Conservation (phyloP, 257 asterid genomes). For the Capsicum rhomboideum region DNA sequence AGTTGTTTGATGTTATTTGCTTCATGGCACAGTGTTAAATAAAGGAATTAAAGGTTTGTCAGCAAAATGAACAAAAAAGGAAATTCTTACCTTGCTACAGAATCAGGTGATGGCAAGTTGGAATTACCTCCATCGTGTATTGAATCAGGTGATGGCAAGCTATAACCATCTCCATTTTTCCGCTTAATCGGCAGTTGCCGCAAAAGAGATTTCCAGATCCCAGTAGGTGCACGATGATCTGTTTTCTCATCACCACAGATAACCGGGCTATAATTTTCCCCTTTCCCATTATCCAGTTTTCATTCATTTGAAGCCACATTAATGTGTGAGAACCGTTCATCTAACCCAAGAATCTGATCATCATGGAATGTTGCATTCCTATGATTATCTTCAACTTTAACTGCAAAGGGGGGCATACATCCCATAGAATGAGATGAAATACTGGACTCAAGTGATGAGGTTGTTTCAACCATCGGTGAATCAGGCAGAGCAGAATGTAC, state of each 20-base stretch:
- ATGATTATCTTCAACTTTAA: slow-evolving; percentile 24
- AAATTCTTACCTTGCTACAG: slow-evolving; percentile 48
- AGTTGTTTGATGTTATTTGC: too few relatives aligned
- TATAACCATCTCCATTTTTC: slow-evolving; percentile 37
- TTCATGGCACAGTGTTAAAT: too few relatives aligned
- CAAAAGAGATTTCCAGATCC: slow-evolving; percentile 43
- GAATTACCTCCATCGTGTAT: slow-evolving; percentile 34
- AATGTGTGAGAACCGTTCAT: slow-evolving; percentile 45
- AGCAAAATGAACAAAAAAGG: background rate
- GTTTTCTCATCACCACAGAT: slow-evolving; percentile 37
- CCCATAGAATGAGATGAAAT: slow-evolving; percentile 46
- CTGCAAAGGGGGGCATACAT: slow-evolving; percentile 38
- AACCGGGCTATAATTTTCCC: slow-evolving; percentile 11
- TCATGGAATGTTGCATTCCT: background rate
- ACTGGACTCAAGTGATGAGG: slow-evolving; percentile 1
- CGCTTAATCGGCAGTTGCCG: slow-evolving; percentile 47
- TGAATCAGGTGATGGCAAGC: slow-evolving; percentile 59
- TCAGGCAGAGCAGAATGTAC: background rate
- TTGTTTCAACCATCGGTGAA: background rate
- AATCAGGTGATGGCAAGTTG: slow-evolving; percentile 62
- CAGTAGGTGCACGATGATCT: slow-evolving; percentile 14
- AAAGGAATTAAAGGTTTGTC: background rate
- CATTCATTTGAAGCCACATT: slow-evolving; percentile 21
- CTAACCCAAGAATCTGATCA: slow-evolving; percentile 27
- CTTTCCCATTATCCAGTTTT: slow-evolving; percentile 6